These are phyloP conservation scores for Starmera pachycereana DNA, from an alignment of 805 yeast species.

Conservation along the genomic window DNA sequence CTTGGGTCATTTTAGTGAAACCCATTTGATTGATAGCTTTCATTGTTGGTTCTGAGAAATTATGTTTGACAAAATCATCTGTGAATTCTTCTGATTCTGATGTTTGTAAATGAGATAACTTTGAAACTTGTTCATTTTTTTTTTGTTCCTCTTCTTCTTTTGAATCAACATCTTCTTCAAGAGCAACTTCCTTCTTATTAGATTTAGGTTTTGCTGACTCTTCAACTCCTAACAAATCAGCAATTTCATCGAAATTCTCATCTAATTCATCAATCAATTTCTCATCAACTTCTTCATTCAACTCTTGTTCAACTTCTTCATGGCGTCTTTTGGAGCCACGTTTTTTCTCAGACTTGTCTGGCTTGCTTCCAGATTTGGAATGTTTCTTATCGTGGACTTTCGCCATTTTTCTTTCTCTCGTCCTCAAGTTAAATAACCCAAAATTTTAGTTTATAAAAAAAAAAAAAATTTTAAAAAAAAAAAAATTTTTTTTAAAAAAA, in stretches of 20 bases:
- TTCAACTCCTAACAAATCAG: constrained; percentile 40
- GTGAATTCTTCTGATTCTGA: constrained; percentile 9
- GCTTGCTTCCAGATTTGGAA: no score
- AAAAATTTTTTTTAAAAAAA: no score
- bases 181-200: constrained; percentile 15
- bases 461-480: no score
- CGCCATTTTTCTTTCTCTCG: no score
- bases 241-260: constrained; percentile 47
- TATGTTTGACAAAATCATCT: constrained; percentile 35
- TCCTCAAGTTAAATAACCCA: no score
- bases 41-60: constrained; percentile 72
- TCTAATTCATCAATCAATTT: constrained; percentile 43
- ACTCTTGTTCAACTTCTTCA: constrained; percentile 20
- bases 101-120: no score
- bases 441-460: no score
- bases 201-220: constrained; percentile 12
- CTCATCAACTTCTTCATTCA: constrained; percentile 27
- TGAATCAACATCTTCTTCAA: constrained; percentile 11
- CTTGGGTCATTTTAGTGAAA: constrained; percentile 83
- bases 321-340: constrained; percentile 16
- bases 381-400: no score
- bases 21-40: constrained; percentile 85
- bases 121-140: constrained; percentile 8
- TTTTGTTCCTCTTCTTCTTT: constrained; percentile 10
- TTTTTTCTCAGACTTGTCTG: constrained; percentile 5